Conservation (phyloP, 176 grass and related monocot species). For the Oryza coarctata region DNA sequence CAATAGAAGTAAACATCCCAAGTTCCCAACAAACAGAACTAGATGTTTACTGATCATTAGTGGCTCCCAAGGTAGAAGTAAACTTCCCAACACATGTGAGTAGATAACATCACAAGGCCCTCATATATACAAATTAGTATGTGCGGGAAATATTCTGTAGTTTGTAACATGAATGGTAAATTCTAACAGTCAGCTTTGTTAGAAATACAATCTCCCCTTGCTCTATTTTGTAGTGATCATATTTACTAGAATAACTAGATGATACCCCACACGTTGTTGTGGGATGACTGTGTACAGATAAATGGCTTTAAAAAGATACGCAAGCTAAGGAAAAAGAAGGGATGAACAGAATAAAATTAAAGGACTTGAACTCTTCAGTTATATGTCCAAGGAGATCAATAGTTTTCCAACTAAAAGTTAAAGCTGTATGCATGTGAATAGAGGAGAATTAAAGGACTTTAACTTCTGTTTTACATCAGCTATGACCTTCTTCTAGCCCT, state of each 20-base stretch:
- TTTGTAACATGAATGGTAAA: background rate
- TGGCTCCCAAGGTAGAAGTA: background rate
- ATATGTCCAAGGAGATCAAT: no score
- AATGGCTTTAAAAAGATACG: no score
- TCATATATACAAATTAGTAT: background rate
- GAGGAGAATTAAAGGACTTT: no score
- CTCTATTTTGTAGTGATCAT: background rate
- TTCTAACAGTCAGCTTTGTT: background rate
- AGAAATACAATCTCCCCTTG: background rate
- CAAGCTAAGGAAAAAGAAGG: no score
- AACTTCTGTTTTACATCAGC: no score
- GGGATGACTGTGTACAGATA: no score
- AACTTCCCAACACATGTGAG: background rate
- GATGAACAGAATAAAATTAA: no score
- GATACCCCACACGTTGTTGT: no score
- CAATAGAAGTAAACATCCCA: background rate
- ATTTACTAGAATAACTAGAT: slow-evolving; percentile 1
- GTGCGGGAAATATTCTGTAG: background rate
- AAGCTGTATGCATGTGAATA: no score
- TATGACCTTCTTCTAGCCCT: no score
- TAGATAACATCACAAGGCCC: background rate
- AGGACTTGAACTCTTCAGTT: no score
- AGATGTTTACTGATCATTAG: background rate
- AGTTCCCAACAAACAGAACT: background rate
- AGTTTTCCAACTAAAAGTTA: no score